These are phyloP conservation scores for Flaveria floridana DNA, from an alignment of 140 eudicot genomes.

Conservation along the genomic window DNA sequence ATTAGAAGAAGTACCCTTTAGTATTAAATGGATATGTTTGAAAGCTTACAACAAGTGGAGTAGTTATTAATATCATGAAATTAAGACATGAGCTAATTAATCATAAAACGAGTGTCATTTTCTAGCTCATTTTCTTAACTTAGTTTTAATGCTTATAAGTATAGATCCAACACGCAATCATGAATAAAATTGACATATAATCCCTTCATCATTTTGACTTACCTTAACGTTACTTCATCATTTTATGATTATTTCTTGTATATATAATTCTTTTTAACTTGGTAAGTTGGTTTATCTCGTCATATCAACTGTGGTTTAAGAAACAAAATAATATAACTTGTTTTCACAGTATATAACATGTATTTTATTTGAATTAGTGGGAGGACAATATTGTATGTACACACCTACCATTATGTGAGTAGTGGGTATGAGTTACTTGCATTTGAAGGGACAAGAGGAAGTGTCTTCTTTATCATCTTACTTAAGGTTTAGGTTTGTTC, in stretches of 20 bases:
- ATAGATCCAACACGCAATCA: background rate
- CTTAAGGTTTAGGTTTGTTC: slow-evolving; percentile 12
- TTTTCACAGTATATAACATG: background rate
- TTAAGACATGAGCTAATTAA: too few relatives aligned
- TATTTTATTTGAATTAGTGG: background rate
- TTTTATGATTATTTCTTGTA: background rate
- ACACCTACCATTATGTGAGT: slow-evolving; percentile 20
- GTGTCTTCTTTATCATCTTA: slow-evolving; percentile 24
- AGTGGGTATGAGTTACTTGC: slow-evolving; percentile 25
- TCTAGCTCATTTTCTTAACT: too few relatives aligned
- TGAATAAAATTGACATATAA: background rate
- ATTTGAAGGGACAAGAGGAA: slow-evolving; percentile 25
- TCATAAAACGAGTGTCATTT: too few relatives aligned
- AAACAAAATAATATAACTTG: background rate
- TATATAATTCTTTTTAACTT: too few relatives aligned
- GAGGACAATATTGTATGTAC: slow-evolving; percentile 6
- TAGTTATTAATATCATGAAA: too few relatives aligned
- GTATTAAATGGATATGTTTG: too few relatives aligned
- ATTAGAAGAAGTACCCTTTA: too few relatives aligned
- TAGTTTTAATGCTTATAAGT: too few relatives aligned
- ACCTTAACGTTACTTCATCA: background rate
- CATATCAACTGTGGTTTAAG: too few relatives aligned
- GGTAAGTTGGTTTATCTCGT: too few relatives aligned
- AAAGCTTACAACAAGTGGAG: too few relatives aligned
- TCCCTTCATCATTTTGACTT: background rate